Conservation (phyloP, 1,284 basidiomycete species). For the Ganoderma boninense region DNA sequence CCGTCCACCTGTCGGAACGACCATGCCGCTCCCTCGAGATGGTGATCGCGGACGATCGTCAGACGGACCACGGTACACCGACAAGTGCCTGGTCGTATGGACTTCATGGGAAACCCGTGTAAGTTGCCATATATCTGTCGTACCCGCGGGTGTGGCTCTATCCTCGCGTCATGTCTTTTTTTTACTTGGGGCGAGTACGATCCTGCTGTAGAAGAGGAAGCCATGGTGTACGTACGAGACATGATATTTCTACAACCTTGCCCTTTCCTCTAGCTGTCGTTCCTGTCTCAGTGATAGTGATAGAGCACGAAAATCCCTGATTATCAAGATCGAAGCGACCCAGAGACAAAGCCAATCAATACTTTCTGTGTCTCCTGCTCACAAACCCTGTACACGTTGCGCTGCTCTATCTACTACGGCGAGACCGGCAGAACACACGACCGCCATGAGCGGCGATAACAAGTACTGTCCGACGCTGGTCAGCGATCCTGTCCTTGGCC, state of each 20-base stretch:
- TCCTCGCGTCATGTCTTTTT: background rate
- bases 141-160: background rate
- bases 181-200: background rate
- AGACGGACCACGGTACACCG: background rate
- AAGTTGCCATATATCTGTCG: background rate
- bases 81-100: background rate
- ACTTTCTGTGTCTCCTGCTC: background rate
- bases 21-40: background rate
- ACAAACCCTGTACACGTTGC: background rate
- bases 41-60: background rate
- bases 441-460: slow-evolving; percentile 42
- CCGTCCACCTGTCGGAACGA: background rate
- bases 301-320: background rate
- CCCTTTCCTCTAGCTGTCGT: background rate
- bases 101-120: background rate
- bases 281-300: background rate
- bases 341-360: slow-evolving; percentile 11
- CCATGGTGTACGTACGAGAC: background rate
- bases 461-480: slow-evolving; percentile 34
- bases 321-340: slow-evolving; percentile 1
- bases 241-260: background rate
- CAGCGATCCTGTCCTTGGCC: too few species aligned
- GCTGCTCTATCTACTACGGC: slow-evolving; percentile 32
- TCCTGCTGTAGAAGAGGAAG: background rate
- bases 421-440: slow-evolving; percentile 40